Percentiles rank a stretch among this genome's conserved stretches.
phyloP scores from a whole-genome alignment of 2,329 filamentous ascomycete species.

The Alternaria alternata region DNA sequence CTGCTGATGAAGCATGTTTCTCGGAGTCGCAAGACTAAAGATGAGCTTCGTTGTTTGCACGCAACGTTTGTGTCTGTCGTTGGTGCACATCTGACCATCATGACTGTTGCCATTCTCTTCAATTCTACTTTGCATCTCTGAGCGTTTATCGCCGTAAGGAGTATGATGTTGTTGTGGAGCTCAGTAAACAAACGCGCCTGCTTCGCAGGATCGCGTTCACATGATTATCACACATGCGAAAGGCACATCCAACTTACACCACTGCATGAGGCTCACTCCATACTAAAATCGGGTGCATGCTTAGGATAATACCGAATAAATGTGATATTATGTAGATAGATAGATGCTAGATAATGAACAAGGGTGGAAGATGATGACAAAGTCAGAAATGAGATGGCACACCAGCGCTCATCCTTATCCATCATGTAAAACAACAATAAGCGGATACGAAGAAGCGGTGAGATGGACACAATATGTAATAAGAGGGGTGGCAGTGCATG shows the following conservation, averaged over 20 bases:
- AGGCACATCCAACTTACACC: background rate
- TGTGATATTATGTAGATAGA: slow-evolving; percentile 1
- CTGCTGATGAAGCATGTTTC: background rate
- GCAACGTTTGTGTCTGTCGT: background rate
- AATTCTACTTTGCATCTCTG: background rate
- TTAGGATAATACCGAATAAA: background rate
- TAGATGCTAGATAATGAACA: background rate
- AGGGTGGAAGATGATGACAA: background rate
- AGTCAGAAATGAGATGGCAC: background rate
- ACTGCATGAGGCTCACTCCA: background rate
- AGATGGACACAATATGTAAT: background rate
- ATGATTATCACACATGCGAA: background rate
- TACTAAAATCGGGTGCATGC: background rate
- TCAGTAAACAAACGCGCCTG: background rate
- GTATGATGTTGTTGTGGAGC: background rate
- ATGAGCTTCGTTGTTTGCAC: background rate
- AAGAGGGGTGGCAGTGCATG: background rate
- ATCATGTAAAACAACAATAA: slow-evolving; percentile 21
- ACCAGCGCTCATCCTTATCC: slow-evolving; percentile 3
- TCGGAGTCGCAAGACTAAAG: background rate
- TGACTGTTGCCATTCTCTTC: background rate
- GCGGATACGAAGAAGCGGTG: background rate
- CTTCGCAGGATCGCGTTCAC: background rate
- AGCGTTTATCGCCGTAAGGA: background rate
- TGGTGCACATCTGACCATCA: background rate